phyloP scores from a whole-genome alignment of 768 basidiomycete genomes.

The Suillus subaureus region DNA sequence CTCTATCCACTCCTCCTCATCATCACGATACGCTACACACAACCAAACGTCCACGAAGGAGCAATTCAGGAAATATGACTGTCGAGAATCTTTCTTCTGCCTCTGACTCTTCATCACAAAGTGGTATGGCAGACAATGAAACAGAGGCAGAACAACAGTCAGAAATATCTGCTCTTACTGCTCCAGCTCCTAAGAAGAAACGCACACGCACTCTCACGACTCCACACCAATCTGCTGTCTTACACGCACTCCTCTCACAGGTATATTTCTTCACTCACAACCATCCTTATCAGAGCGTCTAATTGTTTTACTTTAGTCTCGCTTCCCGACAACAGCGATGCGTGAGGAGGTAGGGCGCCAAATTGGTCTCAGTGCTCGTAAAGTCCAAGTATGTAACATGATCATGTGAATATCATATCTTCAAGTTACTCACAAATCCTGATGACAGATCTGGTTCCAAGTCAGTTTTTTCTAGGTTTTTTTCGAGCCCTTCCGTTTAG shows the following conservation, averaged over 20 bases:
- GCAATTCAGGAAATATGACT: slow-evolving; percentile 20
- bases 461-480: slow-evolving; percentile 39
- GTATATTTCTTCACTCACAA: slow-evolving; percentile 40
- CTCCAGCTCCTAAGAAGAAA: slow-evolving; percentile 51
- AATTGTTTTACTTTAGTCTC: slow-evolving; percentile 53
- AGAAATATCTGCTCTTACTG: slow-evolving; percentile 38
- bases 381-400: slow-evolving; percentile 73
- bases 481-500: slow-evolving; percentile 9
- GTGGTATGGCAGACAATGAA: slow-evolving; percentile 62
- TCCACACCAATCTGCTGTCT: slow-evolving; percentile 85
- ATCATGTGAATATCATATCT: slow-evolving; percentile 9
- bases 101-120: slow-evolving; percentile 51
- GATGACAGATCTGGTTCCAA: slow-evolving; percentile 84
- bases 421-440: slow-evolving; percentile 13
- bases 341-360: slow-evolving; percentile 85
- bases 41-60: slow-evolving; percentile 23
- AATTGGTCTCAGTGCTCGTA: slow-evolving; percentile 87
- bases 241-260: slow-evolving; percentile 85
- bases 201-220: slow-evolving; percentile 88
- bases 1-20: background rate
- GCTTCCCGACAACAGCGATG: slow-evolving; percentile 86
- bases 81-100: slow-evolving; percentile 27
- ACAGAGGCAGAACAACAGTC: slow-evolving; percentile 48
- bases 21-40: background rate
- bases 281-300: background rate